Evolutionary conservation across 2,329 filamentous ascomycete genomes (phyloP).

Genomic region (Hirsutella rhossiliensis): DNA sequence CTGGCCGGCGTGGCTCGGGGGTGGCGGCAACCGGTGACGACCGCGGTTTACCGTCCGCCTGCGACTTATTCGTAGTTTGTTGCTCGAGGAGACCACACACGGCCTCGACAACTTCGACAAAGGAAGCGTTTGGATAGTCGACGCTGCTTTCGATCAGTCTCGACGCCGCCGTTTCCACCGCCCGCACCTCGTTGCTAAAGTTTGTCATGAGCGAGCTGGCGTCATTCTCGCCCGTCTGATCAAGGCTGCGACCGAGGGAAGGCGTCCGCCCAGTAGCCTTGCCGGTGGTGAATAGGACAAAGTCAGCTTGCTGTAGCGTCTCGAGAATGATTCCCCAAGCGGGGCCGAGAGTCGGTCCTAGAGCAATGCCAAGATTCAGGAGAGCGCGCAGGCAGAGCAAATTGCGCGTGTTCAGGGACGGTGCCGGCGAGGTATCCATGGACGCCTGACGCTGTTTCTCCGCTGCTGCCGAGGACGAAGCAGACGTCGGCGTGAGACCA

Average conservation of each 20-base stretch:
- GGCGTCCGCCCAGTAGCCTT: slow-evolving; percentile 41
- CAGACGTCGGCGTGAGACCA: slow-evolving; percentile 46
- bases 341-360: slow-evolving; percentile 73
- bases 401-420: slow-evolving; percentile 73
- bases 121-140: slow-evolving; percentile 77
- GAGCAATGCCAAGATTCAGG: slow-evolving; percentile 87
- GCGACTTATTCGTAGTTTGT: slow-evolving; percentile 11
- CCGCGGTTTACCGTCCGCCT: slow-evolving; percentile 5
- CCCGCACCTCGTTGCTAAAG: slow-evolving; percentile 69
- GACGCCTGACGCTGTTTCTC: slow-evolving; percentile 51
- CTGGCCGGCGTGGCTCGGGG: slow-evolving; percentile 20
- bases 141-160: slow-evolving; percentile 84
- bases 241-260: slow-evolving; percentile 31
- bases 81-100: slow-evolving; percentile 58
- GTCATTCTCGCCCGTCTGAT: slow-evolving; percentile 36
- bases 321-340: slow-evolving; percentile 90
- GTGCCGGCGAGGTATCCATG: slow-evolving; percentile 33
- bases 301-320: slow-evolving; percentile 84
- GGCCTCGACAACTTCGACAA: slow-evolving; percentile 63
- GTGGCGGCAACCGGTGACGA: slow-evolving; percentile 7
- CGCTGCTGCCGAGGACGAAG: slow-evolving; percentile 34
- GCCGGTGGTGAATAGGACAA: slow-evolving; percentile 60
- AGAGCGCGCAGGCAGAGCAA: slow-evolving; percentile 80
- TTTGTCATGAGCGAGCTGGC: slow-evolving; percentile 44
- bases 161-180: slow-evolving; percentile 77